phyloP scores from a whole-genome alignment of 306 rosid species.

The Delonix regia region DNA sequence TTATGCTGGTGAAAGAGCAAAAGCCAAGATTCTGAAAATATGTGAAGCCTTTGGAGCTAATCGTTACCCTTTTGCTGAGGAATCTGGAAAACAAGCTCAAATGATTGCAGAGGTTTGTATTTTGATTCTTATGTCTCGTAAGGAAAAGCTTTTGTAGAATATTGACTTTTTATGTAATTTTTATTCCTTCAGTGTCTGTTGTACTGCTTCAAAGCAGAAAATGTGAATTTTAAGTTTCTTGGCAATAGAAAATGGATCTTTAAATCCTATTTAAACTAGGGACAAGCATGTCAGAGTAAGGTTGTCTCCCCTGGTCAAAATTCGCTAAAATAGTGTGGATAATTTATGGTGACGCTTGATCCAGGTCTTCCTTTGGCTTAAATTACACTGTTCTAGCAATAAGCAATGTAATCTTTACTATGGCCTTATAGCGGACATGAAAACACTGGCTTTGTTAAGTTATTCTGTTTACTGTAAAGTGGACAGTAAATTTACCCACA shows the following conservation, averaged over 20 bases:
- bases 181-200: background rate
- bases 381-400: conserved; percentile 20
- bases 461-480: background rate
- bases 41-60: conserved; percentile 98
- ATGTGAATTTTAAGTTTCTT: conserved; percentile 16
- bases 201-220: background rate
- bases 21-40: conserved; percentile 88
- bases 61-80: conserved; percentile 93
- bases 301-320: conserved; percentile 9
- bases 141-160: conserved; percentile 23
- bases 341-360: background rate
- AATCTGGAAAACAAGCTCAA: conserved; percentile 51
- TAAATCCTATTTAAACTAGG: background rate
- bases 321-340: conserved; percentile 1
- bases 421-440: conserved; percentile 16
- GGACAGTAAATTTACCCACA: background rate
- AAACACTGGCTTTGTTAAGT: background rate
- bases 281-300: conserved; percentile 5
- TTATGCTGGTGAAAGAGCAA: conserved; percentile 89
- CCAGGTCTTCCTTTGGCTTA: background rate
- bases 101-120: conserved; percentile 54
- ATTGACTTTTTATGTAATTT: background rate
- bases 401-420: background rate
- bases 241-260: background rate
- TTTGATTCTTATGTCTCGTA: conserved; percentile 29